Evolutionary conservation across 2,329 filamentous ascomycete species (phyloP).

Genomic region (Hymenoscyphus albidus): DNA sequence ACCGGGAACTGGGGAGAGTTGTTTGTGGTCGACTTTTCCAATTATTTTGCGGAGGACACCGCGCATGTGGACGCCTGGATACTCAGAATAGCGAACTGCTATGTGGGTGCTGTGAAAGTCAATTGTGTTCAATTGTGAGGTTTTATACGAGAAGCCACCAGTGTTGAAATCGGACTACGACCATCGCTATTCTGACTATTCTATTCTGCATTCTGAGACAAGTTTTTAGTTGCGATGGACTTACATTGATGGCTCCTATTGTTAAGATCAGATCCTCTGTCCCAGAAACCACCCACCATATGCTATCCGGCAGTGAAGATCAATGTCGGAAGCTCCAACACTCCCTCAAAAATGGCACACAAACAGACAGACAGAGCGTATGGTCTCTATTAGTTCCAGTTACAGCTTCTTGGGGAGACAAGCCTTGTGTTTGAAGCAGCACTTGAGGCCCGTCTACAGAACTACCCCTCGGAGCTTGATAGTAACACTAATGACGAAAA

Average conservation of each 20-base stretch:
- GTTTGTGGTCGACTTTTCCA: slow-evolving; percentile 51
- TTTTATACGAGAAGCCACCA: slow-evolving; percentile 75
- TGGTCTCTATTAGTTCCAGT: too few relatives aligned
- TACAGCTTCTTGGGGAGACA: too few relatives aligned
- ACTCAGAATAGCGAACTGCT: slow-evolving; percentile 73
- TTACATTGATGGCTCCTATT: slow-evolving; percentile 58
- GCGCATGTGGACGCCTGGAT: slow-evolving; percentile 73
- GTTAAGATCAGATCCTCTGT: slow-evolving; percentile 65
- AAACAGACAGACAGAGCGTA: too few relatives aligned
- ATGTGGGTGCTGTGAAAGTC: slow-evolving; percentile 74
- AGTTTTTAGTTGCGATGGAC: not conserved
- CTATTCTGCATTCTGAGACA: not conserved
- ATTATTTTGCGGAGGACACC: slow-evolving; percentile 71
- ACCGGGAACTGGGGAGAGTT: slow-evolving; percentile 53
- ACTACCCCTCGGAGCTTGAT: too few relatives aligned
- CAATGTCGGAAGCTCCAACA: too few relatives aligned
- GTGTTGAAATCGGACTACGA: slow-evolving; percentile 74
- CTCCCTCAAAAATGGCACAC: too few relatives aligned
- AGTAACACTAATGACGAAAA: too few relatives aligned
- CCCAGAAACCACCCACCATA: too few relatives aligned
- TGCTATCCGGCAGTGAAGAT: too few relatives aligned
- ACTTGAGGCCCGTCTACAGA: too few relatives aligned
- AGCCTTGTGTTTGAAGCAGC: too few relatives aligned
- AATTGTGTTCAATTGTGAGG: slow-evolving; percentile 72
- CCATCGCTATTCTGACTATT: not conserved